These are phyloP conservation scores for Artemisia argyi DNA, from an alignment of 129 eudicot species.

Conservation along the genomic window DNA sequence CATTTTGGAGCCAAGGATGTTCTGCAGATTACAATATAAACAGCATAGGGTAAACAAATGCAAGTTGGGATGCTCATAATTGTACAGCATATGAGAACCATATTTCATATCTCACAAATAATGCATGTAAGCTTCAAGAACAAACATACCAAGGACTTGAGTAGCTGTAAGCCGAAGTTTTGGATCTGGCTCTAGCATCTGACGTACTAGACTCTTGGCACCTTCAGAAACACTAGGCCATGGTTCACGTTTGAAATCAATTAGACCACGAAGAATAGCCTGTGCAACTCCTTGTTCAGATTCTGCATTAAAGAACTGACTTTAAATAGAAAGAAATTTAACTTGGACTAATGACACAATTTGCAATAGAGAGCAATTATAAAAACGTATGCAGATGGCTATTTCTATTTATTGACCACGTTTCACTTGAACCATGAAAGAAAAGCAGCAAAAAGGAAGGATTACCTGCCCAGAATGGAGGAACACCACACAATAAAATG, in stretches of 20 bases:
- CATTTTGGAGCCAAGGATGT: constrained; percentile 80
- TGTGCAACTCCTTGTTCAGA: constrained; percentile 94
- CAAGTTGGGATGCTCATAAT: neutral
- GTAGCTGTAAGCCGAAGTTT: constrained; percentile 73
- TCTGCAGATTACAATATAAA: constrained; percentile 30
- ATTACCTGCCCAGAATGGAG: constrained; percentile 27
- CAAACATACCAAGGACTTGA: constrained; percentile 70
- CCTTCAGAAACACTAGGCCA: constrained; percentile 86
- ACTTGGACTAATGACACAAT: too few species aligned
- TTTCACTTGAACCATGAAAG: neutral
- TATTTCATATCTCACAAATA: constrained; percentile 1
- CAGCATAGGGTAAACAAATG: neutral
- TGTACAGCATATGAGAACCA: too few species aligned
- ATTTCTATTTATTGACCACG: neutral
- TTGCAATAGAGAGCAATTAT: neutral
- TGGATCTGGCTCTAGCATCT: constrained; percentile 80
- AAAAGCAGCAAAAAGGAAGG: neutral
- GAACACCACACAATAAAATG: constrained; percentile 25
- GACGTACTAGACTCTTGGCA: constrained; percentile 80
- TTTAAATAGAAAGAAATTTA: too few species aligned
- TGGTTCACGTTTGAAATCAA: constrained; percentile 85
- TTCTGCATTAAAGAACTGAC: too few species aligned
- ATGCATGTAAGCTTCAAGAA: neutral
- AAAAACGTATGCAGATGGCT: neutral
- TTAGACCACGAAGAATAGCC: constrained; percentile 73